phyloP scores from a whole-genome alignment of 1,284 basidiomycete genomes.

The Wolfiporia cocos region DNA sequence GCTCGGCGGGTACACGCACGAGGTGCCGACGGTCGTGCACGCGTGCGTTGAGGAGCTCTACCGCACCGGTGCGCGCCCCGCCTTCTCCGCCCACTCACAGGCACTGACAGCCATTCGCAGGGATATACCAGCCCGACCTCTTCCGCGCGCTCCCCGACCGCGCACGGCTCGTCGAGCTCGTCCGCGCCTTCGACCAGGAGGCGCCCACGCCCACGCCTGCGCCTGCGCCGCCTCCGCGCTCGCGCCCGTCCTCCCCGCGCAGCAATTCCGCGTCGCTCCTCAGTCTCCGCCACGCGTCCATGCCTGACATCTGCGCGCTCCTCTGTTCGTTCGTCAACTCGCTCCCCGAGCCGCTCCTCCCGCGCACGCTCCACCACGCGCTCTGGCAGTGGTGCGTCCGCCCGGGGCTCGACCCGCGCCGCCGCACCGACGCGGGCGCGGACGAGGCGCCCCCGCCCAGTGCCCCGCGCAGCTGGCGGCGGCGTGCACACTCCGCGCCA shows the following conservation, averaged over 20 bases:
- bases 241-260: no score
- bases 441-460: not conserved
- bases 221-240: no score
- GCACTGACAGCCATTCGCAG: constrained; percentile 19
- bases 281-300: constrained; percentile 47
- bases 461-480: constrained; percentile 1
- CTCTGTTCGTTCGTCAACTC: constrained; percentile 51
- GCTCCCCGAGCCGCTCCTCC: constrained; percentile 47
- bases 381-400: constrained; percentile 48
- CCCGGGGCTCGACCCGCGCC: constrained; percentile 32
- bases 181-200: constrained; percentile 29
- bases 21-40: constrained; percentile 49
- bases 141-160: constrained; percentile 36
- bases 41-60: constrained; percentile 57
- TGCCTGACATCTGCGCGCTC: constrained; percentile 54
- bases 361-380: constrained; percentile 35
- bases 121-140: constrained; percentile 40
- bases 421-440: not conserved
- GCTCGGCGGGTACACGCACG: constrained; percentile 45
- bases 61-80: constrained; percentile 46
- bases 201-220: constrained; percentile 12
- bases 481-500: constrained; percentile 2
- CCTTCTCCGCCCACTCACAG: constrained; percentile 9
- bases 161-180: constrained; percentile 29
- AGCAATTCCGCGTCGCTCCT: constrained; percentile 19